Base-by-base conservation (phyloP, 768 basidiomycete species). In the Amanita pallidorosea region DNA sequence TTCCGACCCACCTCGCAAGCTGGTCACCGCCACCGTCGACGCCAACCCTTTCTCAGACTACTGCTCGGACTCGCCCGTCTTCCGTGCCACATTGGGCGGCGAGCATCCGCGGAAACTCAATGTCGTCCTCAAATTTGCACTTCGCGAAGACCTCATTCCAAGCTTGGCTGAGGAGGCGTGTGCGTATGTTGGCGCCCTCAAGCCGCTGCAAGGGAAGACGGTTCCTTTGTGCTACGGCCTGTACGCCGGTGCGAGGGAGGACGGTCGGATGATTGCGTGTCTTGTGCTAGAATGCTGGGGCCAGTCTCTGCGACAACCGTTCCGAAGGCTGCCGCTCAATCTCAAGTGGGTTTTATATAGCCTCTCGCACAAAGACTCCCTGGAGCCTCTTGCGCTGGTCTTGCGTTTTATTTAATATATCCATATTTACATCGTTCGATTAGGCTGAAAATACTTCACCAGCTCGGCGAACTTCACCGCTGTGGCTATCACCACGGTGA, bases 281-380 rank as follows among this genome's bases (percentile, higher is more conserved):
- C 56, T 72, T 11, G 58, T 67, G 25, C 54, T 72, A 11, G 68
- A 70, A 47, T 60, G 59, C 36, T 70, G 67, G 60, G 70, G 69
- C 36, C 65, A 69, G 44, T 63, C 61, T 41, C 51, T 70, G n/a
- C 49, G 53, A 29, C 57, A 58, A 18, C 64, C 64, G 2, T 70
- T 70, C 49, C 49, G 47, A 2, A 49, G 49, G 22, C 62, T 69
- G 23, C 52, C 62, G n/a, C 46, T 65, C 18, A 60, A 65, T 20
- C 17, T 62, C 29, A 64, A 65, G 70, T 70, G 55, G 53, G 67
- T 58, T 33, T 27, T n/a, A n/a, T n/a, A n/a, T n/a, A n/a, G n/a
- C n/a, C n/a, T n/a, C n/a, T n/a, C n/a, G n/a, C n/a, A n/a, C n/a
- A n/a, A n/a, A n/a, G n/a, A n/a, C n/a, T n/a, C n/a, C n/a, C n/a